Conservation (phyloP, 345 rosid species). For the Noccaea caerulescens region DNA sequence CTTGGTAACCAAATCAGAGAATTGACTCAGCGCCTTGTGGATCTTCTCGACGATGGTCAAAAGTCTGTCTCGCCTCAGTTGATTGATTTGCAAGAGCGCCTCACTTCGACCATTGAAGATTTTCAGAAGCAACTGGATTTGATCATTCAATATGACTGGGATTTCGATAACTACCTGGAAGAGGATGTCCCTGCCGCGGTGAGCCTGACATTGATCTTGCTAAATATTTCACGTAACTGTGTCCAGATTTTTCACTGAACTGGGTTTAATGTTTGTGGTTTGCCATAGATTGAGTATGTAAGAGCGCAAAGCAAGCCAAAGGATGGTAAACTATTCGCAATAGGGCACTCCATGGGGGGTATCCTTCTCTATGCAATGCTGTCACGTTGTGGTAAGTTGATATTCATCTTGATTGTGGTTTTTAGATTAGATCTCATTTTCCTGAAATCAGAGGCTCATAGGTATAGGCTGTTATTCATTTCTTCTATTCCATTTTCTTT, state of each 20-base stretch:
- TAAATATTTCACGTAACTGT: not conserved
- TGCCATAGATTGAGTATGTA: constrained; percentile 46
- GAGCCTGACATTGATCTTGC: constrained; percentile 59
- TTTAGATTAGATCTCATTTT: constrained; percentile 19
- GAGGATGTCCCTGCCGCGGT: constrained; percentile 99
- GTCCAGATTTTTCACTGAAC: constrained; percentile 22
- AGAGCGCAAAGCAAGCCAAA: constrained; percentile 57
- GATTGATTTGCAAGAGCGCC: constrained; percentile 80
- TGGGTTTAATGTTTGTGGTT: constrained; percentile 39
- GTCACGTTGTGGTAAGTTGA: constrained; percentile 43
- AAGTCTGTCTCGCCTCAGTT: constrained; percentile 80
- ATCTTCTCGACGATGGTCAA: constrained; percentile 80
- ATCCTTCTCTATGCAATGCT: constrained; percentile 51
- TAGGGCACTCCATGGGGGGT: constrained; percentile 71
- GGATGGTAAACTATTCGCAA: constrained; percentile 77
- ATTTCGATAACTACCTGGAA: constrained; percentile 88
- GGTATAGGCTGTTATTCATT: constrained; percentile 11
- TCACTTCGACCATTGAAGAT: constrained; percentile 79
- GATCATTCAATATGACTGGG: constrained; percentile 92
- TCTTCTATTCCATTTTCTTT: constrained; percentile 31
- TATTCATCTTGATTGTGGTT: constrained; percentile 10
- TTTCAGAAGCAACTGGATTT: constrained; percentile 93
- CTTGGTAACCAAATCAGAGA: constrained; percentile 75
- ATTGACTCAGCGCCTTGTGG: constrained; percentile 70
- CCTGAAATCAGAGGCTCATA: constrained; percentile 12